Base-by-base conservation (phyloP, 345 rosid genomes). In the Geranium brycei region DNA sequence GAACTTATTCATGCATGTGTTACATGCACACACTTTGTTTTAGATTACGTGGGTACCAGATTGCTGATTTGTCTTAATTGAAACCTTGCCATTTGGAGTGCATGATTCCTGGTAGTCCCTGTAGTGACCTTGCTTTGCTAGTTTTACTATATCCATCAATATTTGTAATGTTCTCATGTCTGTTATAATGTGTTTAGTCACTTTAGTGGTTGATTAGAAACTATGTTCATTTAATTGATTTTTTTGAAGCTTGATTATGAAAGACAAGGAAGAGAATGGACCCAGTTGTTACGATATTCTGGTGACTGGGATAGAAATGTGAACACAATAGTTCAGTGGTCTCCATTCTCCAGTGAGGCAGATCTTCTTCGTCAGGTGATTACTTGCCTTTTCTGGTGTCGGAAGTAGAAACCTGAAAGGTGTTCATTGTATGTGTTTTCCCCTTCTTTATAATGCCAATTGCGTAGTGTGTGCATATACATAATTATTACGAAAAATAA, bases 351-450 rank as follows among this genome's bases (percentile, higher is more conserved):
- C 7, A 83, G 79, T 71, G 92, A 91, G 81, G 79, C 65, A 19
- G 96, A 89, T 68, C 84, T 91, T 64, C 85, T 87, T 63, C 78
- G 63, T 60, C 95, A 91, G 95, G 98, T 92, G 76, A 72, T 65
- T n/a, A 4, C 41, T 16, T 57, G 19, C 16, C 3, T 35, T 7
- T 57, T 57, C 19, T 16, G 41, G 41, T 35, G 41, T 35, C 5
- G 10, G 10, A 35, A 35, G 41, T 4, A 35, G 7, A 35, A 4
- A 4, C 10, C 41, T 4, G 10, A 35, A 35, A 35, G 41, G 41
- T 35, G 41, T 35, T 35, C 41, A 35, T 35, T 35, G 41, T 4
- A 35, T 35, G 41, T 35, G 10, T 35, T 35, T 35, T 7, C 4
- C 41, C 41, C 41, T 35, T 7, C 10, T 35, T 35, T 35, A 4